Conservation (phyloP, 169 alveolate genomes). For the Plasmodium gaboni region DNA sequence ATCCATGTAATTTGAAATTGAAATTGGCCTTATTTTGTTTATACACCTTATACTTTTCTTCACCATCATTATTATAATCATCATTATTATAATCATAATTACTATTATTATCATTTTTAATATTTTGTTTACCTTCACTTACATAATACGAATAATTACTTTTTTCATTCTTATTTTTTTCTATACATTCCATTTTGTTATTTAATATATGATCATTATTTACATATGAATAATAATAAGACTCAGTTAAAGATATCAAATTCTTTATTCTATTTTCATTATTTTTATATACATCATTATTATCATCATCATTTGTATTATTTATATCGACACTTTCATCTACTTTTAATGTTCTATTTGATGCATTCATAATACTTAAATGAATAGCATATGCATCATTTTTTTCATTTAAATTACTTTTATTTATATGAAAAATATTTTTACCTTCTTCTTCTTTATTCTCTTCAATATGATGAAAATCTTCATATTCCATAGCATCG, state of each 20-base stretch:
- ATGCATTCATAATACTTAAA: constrained; percentile 72
- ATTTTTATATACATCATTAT: constrained; percentile 42
- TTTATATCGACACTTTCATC: background rate
- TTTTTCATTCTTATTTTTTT: constrained; percentile 23
- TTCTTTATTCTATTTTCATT: constrained; percentile 61
- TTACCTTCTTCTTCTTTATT: constrained; percentile 7
- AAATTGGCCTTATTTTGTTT: too few relatives aligned
- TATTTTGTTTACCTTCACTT: background rate
- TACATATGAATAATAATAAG: constrained; percentile 38
- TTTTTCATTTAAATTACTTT: constrained; percentile 24
- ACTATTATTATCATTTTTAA: background rate
- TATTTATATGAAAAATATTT: constrained; percentile 24
- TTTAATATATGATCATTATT: background rate
- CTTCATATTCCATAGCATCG: constrained; percentile 71
- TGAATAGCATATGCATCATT: constrained; percentile 53
- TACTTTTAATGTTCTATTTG: constrained; percentile 6
- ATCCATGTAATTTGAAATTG: too few relatives aligned
- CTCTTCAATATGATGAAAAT: constrained; percentile 26
- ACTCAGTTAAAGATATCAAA: constrained; percentile 25
- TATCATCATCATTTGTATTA: constrained; percentile 18
- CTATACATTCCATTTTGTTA: background rate
- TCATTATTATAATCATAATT: background rate
- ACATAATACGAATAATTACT: constrained; percentile 23
- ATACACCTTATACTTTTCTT: background rate
- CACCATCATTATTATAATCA: too few relatives aligned